These are phyloP conservation scores for Nissolia schottii DNA, from an alignment of 306 rosid genomes.

Conservation along the genomic window DNA sequence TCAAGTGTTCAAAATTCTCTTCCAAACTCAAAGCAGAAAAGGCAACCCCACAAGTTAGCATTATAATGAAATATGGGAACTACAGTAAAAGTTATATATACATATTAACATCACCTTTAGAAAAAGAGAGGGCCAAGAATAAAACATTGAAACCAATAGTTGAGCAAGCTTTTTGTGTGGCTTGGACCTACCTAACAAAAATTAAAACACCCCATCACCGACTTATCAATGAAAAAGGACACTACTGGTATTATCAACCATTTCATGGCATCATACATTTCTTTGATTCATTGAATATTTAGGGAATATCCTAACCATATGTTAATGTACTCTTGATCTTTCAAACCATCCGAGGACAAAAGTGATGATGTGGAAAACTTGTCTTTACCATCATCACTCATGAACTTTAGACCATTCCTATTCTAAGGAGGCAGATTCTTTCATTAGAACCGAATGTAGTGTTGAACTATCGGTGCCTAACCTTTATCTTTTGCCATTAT, in stretches of 20 bases:
- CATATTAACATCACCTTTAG: neutral
- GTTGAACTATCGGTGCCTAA: neutral
- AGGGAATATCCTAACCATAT: constrained; percentile 8
- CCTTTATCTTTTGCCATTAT: neutral
- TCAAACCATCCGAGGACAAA: constrained; percentile 2
- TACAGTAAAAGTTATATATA: constrained; percentile 15
- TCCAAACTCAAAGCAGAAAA: neutral
- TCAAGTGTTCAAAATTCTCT: neutral
- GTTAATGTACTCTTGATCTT: constrained; percentile 11
- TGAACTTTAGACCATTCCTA: neutral
- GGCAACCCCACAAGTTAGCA: neutral
- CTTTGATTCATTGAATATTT: constrained; percentile 13
- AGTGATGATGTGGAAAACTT: neutral
- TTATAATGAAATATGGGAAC: neutral
- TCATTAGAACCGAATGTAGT: neutral
- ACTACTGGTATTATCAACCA: neutral
- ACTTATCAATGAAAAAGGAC: neutral
- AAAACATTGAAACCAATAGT: neutral
- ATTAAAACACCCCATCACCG: neutral
- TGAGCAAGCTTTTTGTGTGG: constrained; percentile 3
- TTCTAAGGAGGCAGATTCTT: neutral
- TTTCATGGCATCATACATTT: constrained; percentile 2
- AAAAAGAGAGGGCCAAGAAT: neutral
- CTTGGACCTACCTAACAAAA: constrained; percentile 3
- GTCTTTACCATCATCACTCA: neutral